These are phyloP conservation scores for Pythium rishiriense DNA, from an alignment of 352 stramenopile species.

Conservation along the genomic window DNA sequence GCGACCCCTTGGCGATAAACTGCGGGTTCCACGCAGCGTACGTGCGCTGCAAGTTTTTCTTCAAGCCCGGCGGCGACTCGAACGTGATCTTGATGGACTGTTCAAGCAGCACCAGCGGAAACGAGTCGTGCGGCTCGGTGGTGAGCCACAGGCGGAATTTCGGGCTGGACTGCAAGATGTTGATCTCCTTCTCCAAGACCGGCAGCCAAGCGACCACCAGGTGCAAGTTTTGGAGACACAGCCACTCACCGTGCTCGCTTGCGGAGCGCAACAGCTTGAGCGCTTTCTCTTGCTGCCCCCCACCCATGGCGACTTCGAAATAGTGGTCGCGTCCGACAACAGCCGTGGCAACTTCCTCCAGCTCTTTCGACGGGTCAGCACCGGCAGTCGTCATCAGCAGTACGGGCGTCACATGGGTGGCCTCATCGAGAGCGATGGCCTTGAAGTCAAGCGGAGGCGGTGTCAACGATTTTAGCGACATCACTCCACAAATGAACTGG, in stretches of 20 bases:
- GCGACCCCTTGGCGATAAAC: conserved; percentile 56
- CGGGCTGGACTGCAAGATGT: conserved; percentile 55
- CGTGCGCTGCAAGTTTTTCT: conserved; percentile 95
- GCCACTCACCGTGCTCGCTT: conserved; percentile 87
- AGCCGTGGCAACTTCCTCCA: conserved; percentile 88
- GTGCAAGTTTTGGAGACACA: conserved; percentile 97
- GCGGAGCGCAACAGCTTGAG: conserved; percentile 78
- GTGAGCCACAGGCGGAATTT: conserved; percentile 96
- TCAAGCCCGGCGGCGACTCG: conserved; percentile 93
- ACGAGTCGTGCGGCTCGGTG: conserved; percentile 90
- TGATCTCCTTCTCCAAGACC: conserved; percentile 91
- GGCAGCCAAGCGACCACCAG: conserved; percentile 94
- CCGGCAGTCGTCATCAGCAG: conserved; percentile 92
- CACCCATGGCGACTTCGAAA: conserved; percentile 94
- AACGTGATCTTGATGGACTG: conserved; percentile 95
- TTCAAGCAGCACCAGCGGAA: conserved; percentile 91
- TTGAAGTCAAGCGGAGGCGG: conserved; percentile 83
- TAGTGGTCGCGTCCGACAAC: conserved; percentile 90
- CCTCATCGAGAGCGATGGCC: conserved; percentile 62
- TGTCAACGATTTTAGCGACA: conserved; percentile 87
- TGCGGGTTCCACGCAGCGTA: conserved; percentile 85
- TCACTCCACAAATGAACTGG: conserved; percentile 87
- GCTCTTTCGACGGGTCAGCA: conserved; percentile 93
- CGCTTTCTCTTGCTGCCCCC: conserved; percentile 92
- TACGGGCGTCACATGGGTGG: conserved; percentile 77